Conservation (phyloP, 495 filamentous ascomycete species). For the Penicillium psychrofluorescens region DNA sequence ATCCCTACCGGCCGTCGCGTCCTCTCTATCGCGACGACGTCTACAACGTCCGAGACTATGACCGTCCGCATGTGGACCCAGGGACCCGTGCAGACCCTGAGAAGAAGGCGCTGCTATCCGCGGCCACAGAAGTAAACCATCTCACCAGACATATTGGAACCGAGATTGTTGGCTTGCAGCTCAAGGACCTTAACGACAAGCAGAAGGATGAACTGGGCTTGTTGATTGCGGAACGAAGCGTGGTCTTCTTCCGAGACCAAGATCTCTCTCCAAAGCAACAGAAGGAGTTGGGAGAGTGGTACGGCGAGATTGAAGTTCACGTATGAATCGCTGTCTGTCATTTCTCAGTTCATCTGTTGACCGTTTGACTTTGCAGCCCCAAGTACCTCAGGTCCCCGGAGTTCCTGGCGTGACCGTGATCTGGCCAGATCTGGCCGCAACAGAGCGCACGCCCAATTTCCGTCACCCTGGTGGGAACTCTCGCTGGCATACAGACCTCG, state of each 20-base stretch:
- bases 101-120: constrained; percentile 57
- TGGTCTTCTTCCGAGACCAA: constrained; percentile 72
- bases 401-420: constrained; percentile 58
- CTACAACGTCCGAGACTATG: constrained; percentile 51
- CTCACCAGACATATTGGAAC: constrained; percentile 64
- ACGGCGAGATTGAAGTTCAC: constrained; percentile 61
- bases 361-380: constrained; percentile 39
- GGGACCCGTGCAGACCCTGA: constrained; percentile 58
- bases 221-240: constrained; percentile 63
- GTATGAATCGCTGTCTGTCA: constrained; percentile 27
- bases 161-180: constrained; percentile 61
- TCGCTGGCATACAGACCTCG: constrained; percentile 64
- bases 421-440: constrained; percentile 58
- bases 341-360: neutral
- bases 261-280: constrained; percentile 64
- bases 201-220: constrained; percentile 67
- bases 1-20: constrained; percentile 58
- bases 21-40: constrained; percentile 63
- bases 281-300: constrained; percentile 57
- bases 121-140: constrained; percentile 58
- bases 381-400: constrained; percentile 63
- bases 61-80: constrained; percentile 52
- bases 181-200: constrained; percentile 59
- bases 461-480: constrained; percentile 58
- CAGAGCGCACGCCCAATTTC: constrained; percentile 48